Base-by-base conservation (phyloP, 78 protist genomes). In the Reticulomyxa filosa region DNA sequence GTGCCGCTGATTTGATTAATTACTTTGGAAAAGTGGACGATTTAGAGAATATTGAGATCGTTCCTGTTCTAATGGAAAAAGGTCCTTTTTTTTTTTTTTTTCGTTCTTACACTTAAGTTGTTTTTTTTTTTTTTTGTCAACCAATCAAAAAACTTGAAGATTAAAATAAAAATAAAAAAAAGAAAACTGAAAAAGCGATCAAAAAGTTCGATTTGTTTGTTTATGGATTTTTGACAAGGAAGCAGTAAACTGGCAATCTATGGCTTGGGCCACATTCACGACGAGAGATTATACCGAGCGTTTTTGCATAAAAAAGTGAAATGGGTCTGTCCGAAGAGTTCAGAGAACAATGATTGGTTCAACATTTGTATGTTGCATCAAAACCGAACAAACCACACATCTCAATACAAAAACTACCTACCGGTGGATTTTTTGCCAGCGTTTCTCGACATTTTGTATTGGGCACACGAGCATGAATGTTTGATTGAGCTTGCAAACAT, bases 401-500 rank as follows among this genome's bases (percentile, higher is more conserved):
- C 25, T 1, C 5, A 4, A 3, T 2, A 67, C 6, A 82, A 79
- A 55, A 80, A 70, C 35, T 76, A 65, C 70, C 62, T 92, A 7
- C 79, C 65, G 46, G 94, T 86, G 33, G 22, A 62, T 22, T 61
- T 80, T 81, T 73, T 93, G 10, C 80, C 74, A 3, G 39, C 26
- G 11, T 84, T 75, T 55, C 13, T 93, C 1, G 85, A 94, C 75
- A 65, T 91, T 23, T 92, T 88, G 20, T 0, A 92, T 1, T 94
- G 99, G 99, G 99, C 95, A 0, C 93, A 87, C 55, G 97, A 90
- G 79, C 97, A 87, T 48, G 89, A 86, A 63, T 76, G 90, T 65
- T 36, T 56, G 8, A 62, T 74, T 55, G 50, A 65, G 13, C 87
- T 86, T 22, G 76, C 70, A 20, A 48, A 33, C 23, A 23, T 38